These are phyloP conservation scores for Colletotrichum sp. DNA, from an alignment of 2,329 filamentous ascomycete species.

Conservation along the genomic window DNA sequence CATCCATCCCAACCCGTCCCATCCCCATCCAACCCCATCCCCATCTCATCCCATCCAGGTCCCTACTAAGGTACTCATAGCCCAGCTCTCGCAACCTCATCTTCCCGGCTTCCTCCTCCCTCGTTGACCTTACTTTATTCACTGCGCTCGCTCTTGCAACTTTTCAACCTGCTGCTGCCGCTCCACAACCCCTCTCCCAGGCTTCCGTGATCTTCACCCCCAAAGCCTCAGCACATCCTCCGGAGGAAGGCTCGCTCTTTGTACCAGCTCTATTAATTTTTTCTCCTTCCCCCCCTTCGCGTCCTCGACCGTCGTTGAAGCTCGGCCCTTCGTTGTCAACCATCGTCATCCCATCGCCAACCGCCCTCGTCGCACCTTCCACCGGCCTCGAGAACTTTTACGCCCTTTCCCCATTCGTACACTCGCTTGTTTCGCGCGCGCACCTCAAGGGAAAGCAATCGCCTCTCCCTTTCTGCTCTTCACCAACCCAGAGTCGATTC, in stretches of 20 bases:
- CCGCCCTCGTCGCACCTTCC: background rate
- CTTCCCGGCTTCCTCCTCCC: background rate
- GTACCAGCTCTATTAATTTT: conserved; percentile 2
- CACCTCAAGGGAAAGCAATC: conserved; percentile 1
- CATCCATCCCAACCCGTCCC: background rate
- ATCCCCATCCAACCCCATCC: background rate
- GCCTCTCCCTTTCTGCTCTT: background rate
- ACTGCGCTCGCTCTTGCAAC: conserved; percentile 15
- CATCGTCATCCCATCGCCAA: background rate
- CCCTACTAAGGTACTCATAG: background rate
- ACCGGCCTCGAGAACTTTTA: background rate
- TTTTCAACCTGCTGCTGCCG: background rate
- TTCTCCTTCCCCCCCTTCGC: background rate
- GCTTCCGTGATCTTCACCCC: background rate
- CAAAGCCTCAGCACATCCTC: background rate
- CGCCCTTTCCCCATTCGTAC: conserved; percentile 2
- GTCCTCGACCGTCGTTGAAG: background rate
- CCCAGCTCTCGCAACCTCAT: background rate
- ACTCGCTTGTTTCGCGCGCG: conserved; percentile 14
- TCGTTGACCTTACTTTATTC: background rate
- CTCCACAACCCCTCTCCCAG: background rate
- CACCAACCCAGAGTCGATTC: background rate
- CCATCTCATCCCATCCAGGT: background rate
- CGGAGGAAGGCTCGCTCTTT: background rate
- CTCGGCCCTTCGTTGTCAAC: background rate